Evolutionary conservation across 2,329 filamentous ascomycete species (phyloP), one percentile per base, ranked within the genome.

Genomic region (Cladosporium sp.): DNA sequence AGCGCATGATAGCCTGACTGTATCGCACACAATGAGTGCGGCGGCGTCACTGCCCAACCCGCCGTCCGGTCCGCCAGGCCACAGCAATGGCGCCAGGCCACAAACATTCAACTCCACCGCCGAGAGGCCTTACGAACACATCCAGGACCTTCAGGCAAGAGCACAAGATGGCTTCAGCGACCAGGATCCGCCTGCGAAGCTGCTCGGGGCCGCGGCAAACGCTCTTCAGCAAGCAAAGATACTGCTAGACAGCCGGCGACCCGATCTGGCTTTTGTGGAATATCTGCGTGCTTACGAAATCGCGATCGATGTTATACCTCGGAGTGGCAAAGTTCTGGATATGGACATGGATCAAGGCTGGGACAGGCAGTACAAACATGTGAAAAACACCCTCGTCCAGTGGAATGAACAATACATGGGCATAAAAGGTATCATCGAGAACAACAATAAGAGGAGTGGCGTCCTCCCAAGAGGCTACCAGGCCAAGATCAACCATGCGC

Each of bases 231-330:
- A 76, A 54, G 89, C 91, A 43, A 85, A 88, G 68, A 85, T 84
- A 61, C 81, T 84, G 65, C 71, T 88, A 66, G 85, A 86, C 67
- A 46, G 30, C 58, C 81, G 86, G 28, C 83, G 88, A 39, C 86
- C 88, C 5, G 92, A 95, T 74, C 78, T 88, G 43, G 93, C 93
- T 3, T 89, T 96, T 64, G 86, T 90, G 69, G 91, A 96, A 67
- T 98, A 94, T 74, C 85, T 98, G 65, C 87, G 89, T 68, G 91
- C 93, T 13, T 93, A 86, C 66, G 88, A 93, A 65, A 90, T 97
- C 64, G 86, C 91, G 16, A 84, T 93, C 59, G 88, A 94, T 64
- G 81, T 89, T 49, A 89, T 98, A 28, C 91, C 91, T 2, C 84
- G 83, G 39, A 92, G 96, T 34, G 63, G 63, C 34, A 65, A 58